Percentiles rank a stretch among this genome's conserved stretches.
Evolutionary conservation across 768 basidiomycete genomes (phyloP).

Genomic region (Cystofilobasidium ferigula): DNA sequence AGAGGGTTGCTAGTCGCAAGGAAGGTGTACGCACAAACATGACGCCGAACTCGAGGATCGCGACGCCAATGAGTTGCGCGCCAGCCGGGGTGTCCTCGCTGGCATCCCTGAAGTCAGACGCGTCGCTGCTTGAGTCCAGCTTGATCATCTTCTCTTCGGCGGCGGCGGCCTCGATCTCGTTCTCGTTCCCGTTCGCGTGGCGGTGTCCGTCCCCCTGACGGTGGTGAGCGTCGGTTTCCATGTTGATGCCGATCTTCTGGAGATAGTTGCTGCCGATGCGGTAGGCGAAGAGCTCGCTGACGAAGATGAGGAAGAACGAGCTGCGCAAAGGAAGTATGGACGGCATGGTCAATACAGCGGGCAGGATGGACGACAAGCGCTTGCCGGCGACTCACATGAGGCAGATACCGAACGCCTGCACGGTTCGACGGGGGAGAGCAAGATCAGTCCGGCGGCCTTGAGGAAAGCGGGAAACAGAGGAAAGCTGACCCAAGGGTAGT

Average conservation of each 20-base stretch:
- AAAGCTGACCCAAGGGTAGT: slow-evolving; percentile 35
- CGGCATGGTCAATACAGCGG: background rate
- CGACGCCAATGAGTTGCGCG: slow-evolving; percentile 75
- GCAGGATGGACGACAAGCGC: slow-evolving; percentile 3
- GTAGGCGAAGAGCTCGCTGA: slow-evolving; percentile 74
- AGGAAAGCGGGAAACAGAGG: background rate
- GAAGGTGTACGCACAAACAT: background rate
- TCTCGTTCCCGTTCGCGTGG: slow-evolving; percentile 23
- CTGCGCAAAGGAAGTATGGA: slow-evolving; percentile 23
- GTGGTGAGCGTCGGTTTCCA: slow-evolving; percentile 1
- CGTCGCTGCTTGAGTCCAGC: background rate
- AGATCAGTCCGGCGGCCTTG: too few species aligned
- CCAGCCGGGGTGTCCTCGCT: slow-evolving; percentile 26
- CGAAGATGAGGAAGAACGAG: slow-evolving; percentile 40
- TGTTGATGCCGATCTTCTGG: slow-evolving; percentile 49
- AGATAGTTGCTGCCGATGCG: slow-evolving; percentile 71
- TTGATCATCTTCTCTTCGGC: background rate
- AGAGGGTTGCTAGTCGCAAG: too few species aligned
- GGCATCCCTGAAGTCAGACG: background rate
- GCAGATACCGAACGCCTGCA: slow-evolving; percentile 32
- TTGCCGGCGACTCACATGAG: slow-evolving; percentile 26
- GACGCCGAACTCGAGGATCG: slow-evolving; percentile 89
- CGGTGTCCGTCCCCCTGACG: background rate
- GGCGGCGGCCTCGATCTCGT: slow-evolving; percentile 11
- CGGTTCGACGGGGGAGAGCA: too few species aligned